These are phyloP conservation scores for Schizosaccharomyces japonicus DNA, from an alignment of 805 yeast genomes.

Conservation along the genomic window DNA sequence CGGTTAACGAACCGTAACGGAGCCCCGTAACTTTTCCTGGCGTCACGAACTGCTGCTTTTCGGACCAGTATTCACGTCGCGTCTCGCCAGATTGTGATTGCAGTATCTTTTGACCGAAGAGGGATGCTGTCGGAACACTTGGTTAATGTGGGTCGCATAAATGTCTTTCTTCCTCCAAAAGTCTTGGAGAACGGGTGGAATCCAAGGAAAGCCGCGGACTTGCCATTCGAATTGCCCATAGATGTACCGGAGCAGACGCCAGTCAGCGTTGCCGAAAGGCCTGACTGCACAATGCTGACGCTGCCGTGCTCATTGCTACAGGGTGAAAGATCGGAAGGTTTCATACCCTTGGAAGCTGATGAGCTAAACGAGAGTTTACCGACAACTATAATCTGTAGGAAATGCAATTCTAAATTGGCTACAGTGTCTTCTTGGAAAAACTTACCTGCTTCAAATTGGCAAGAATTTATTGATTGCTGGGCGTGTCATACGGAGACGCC, in stretches of 20 bases:
- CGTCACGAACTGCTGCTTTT: too few relatives aligned
- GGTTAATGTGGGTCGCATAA: not conserved
- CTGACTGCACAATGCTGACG: not conserved
- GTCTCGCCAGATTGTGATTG: too few relatives aligned
- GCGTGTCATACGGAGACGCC: conserved; percentile 41
- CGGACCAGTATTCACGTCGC: too few relatives aligned
- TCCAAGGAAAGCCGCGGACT: not conserved
- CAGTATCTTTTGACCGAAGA: too few relatives aligned
- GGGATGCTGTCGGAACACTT: not conserved
- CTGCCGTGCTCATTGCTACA: not conserved
- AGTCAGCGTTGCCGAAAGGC: not conserved
- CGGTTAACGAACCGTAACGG: too few relatives aligned
- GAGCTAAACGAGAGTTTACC: not conserved
- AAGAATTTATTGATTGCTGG: conserved; percentile 92
- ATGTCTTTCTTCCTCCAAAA: not conserved
- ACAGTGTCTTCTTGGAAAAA: conserved; percentile 16
- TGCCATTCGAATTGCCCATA: not conserved
- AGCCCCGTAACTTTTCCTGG: too few relatives aligned
- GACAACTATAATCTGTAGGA: not conserved
- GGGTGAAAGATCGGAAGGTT: not conserved
- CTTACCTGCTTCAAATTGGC: conserved; percentile 85
- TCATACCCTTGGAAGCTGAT: not conserved
- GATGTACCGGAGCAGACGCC: not conserved
- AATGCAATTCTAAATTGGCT: not conserved
- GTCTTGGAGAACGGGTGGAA: too few relatives aligned